Percentiles rank a stretch among this genome's conserved stretches.
Evolutionary conservation across 257 asterid species (phyloP).

Genomic region (Avicennia marina): DNA sequence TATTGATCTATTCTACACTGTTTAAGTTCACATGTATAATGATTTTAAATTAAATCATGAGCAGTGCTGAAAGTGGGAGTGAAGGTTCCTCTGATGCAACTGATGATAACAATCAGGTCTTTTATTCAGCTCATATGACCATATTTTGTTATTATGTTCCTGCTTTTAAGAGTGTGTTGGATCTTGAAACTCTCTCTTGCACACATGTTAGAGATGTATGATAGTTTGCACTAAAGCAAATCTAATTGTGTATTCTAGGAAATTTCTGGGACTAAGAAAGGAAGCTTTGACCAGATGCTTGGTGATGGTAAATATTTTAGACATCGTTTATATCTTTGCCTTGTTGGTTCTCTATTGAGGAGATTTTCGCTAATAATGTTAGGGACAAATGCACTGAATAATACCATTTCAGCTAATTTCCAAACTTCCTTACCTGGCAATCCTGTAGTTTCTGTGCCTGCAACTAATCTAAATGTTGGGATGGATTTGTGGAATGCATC

Average conservation of each 20-base stretch:
- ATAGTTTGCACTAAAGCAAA: constrained; percentile 4
- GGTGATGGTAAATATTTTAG: constrained; percentile 64
- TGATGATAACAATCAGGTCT: constrained; percentile 71
- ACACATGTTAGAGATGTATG: not conserved
- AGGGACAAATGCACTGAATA: constrained; percentile 77
- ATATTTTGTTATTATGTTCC: constrained; percentile 1
- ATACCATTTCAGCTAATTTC: constrained; percentile 30
- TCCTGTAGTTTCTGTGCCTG: constrained; percentile 43
- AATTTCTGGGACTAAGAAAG: constrained; percentile 64
- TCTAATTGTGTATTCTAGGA: constrained; percentile 43
- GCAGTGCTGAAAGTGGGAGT: constrained; percentile 88
- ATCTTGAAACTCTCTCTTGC: not conserved
- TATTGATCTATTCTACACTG: not conserved
- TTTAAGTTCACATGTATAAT: not conserved
- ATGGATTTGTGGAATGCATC: constrained; percentile 90
- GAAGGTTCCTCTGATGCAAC: constrained; percentile 88
- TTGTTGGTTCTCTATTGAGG: not conserved
- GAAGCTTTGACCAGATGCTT: constrained; percentile 94
- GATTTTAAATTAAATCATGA: constrained; percentile 4
- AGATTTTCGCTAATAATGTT: constrained; percentile 12
- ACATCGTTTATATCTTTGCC: constrained; percentile 11
- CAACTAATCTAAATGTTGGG: constrained; percentile 77
- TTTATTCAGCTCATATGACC: constrained; percentile 4
- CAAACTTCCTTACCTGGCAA: constrained; percentile 61
- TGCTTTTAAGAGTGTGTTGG: not conserved